These are phyloP conservation scores for Xylaria sp. DNA, from an alignment of 2,329 filamentous ascomycete species.

Conservation along the genomic window DNA sequence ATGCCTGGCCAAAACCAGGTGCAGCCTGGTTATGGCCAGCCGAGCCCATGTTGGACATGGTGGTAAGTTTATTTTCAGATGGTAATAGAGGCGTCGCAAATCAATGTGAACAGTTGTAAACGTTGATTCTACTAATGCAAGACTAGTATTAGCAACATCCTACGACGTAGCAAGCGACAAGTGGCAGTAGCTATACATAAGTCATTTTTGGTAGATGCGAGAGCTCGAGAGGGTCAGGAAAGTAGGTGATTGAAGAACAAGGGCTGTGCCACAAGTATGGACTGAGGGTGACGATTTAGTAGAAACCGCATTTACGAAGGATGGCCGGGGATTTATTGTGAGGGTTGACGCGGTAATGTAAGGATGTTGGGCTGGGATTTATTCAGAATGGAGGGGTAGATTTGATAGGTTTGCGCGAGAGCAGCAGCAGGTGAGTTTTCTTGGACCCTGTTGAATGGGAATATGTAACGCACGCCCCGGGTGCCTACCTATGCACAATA, in stretches of 20 bases:
- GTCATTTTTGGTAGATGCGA: constrained; percentile 1
- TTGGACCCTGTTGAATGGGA: neutral
- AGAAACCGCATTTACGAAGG: neutral
- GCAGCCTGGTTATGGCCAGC: constrained; percentile 72
- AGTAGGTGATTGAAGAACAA: neutral
- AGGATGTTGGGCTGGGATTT: constrained; percentile 3
- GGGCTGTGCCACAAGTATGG: neutral
- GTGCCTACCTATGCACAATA: constrained; percentile 6
- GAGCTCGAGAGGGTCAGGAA: neutral
- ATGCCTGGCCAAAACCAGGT: constrained; percentile 82
- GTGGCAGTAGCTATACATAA: constrained; percentile 6
- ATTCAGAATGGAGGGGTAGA: constrained; percentile 11
- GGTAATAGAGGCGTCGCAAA: constrained; percentile 12
- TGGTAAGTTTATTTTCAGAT: neutral
- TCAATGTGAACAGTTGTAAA: neutral
- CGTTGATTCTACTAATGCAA: constrained; percentile 21
- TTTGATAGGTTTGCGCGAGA: neutral
- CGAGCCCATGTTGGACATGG: constrained; percentile 62
- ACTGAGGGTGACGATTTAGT: neutral
- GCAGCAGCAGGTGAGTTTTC: constrained; percentile 4
- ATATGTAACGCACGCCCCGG: neutral
- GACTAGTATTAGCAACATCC: constrained; percentile 23
- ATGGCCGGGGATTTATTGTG: constrained; percentile 11
- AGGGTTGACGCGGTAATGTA: neutral
- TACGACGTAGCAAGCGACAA: constrained; percentile 1